Conservation (phyloP, 257 asterid species). For the Parsonsia alboflavescens region DNA sequence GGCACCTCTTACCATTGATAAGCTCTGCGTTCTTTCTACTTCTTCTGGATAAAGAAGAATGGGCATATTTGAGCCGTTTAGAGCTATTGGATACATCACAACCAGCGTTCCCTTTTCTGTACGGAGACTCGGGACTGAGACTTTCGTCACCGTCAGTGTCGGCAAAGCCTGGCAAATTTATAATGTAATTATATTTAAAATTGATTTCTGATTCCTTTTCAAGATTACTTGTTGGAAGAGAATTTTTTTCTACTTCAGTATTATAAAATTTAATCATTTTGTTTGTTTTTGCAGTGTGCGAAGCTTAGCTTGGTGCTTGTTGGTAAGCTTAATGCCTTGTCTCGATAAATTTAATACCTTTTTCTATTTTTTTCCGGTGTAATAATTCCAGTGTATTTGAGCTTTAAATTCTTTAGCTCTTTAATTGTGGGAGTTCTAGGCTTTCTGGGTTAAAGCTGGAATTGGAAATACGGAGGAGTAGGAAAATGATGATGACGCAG, state of each 20-base stretch:
- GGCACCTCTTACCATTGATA: neutral
- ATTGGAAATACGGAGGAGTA: neutral
- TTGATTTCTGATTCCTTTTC: neutral
- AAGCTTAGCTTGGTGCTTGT: slow-evolving; percentile 82
- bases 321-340: slow-evolving; percentile 43
- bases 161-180: slow-evolving; percentile 87
- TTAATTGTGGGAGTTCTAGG: neutral
- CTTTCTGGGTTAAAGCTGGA: neutral
- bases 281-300: slow-evolving; percentile 52
- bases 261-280: neutral
- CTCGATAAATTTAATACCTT: slow-evolving; percentile 38
- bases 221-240: neutral
- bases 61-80: slow-evolving; percentile 78
- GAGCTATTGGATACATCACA: slow-evolving; percentile 82
- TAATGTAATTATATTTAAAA: slow-evolving; percentile 38
- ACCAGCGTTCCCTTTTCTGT: slow-evolving; percentile 72
- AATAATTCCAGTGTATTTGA: neutral
- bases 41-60: slow-evolving; percentile 15
- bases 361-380: neutral
- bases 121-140: slow-evolving; percentile 84
- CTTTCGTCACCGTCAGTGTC: slow-evolving; percentile 85
- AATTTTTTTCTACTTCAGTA: neutral
- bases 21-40: neutral
- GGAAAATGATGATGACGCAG: neutral
- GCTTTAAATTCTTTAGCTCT: neutral